Base-by-base conservation (phyloP, 108 stramenopile genomes). In the Mediolabrus comicus region DNA sequence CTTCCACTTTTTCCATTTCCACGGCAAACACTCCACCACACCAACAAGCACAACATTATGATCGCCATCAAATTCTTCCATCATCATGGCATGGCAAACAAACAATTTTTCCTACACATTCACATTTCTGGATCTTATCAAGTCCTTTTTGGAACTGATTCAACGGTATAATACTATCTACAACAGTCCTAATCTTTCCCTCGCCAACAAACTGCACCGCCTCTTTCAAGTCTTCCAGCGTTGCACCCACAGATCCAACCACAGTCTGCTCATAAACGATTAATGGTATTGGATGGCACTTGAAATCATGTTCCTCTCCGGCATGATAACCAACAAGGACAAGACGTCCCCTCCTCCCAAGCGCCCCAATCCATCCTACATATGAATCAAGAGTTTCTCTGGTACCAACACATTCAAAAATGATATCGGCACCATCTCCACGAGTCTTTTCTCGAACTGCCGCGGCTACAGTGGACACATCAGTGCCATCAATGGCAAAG, bases 181-280 rank as follows among this genome's bases (percentile, higher is more conserved):
- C 64, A 29, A 55, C 27, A 29, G 64, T 65, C 53, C 17, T 52
- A 17, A 65, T 53, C 52, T 55, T 54, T 24, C 53, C 52, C n/a
- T 54, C 52, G 12, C 52, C 64, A 56, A 65, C 64, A 28, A 24
- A 56, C 53, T 65, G 16, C 2, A 65, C 64, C 5, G 64, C 64
- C 53, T 65, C 64, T 53, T 65, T 65, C 22, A 65, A 30, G 55
- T 65, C 64, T 13, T 43, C 64, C 9, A 65, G 64, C 27, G 64
- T 65, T 0, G 64, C 64, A 26, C 64, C 64, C 1, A 65, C 64
- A 22, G 53, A 55, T 55, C 64, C 64, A 11, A 65, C 28, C n/a
- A 55, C 53, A 14, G 26, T 46, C 22, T 65, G 64, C 49, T 65
- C 64, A 22, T 65, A 65, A 8, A 65, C 64, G 26, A 65, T 56